Base-by-base conservation (phyloP, 2,329 filamentous ascomycete genomes). In the Conoideocrella luteorostrata region DNA sequence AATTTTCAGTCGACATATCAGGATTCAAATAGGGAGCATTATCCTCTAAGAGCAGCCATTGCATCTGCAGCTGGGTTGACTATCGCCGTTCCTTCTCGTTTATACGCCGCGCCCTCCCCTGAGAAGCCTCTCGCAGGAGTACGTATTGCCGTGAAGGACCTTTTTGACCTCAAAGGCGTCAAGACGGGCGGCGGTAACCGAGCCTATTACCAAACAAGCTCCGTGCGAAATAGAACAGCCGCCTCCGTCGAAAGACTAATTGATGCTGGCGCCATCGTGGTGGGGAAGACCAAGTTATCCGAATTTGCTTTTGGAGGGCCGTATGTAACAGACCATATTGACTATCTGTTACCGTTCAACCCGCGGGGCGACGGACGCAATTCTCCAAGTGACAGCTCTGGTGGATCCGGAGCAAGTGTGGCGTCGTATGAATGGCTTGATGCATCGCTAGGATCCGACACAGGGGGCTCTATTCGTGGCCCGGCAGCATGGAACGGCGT, bases 341-440 rank as follows among this genome's bases (percentile, higher is more conserved):
- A 67, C 42, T 66, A 62, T 30, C 65, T 67, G 12, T 54, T 61
- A 0, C 69, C 69, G 0, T 70, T 69, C 50, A 71, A 71, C 46
- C 66, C 68, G 1, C 56, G 68, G 1, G 74, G 66, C 0, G 74
- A 77, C 44, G 67, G 69, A 0, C 74, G 74, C 30, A 65, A 69
- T 39, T 60, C 64, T 2, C 62, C 71, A 47, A 68, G 66, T 0
- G 70, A 67, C 1, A 76, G 72, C 1, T 76, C 65, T 0, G 60
- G 63, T 0, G 68, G 68, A 0, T 60, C 61, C 1, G 66, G 59
- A 5, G 65, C 64, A 0, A 61, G 64, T 0, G 47, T 69, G 1
- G 65, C 60, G 1, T 58, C 62, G 0, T 72, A 72, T 24, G 60
- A 61, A 10, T 72, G 69, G 69, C 55, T 72, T 0, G 69, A 72